phyloP scores from a whole-genome alignment of 2,329 filamentous ascomycete genomes.

The Plectosphaerella plurivora region DNA sequence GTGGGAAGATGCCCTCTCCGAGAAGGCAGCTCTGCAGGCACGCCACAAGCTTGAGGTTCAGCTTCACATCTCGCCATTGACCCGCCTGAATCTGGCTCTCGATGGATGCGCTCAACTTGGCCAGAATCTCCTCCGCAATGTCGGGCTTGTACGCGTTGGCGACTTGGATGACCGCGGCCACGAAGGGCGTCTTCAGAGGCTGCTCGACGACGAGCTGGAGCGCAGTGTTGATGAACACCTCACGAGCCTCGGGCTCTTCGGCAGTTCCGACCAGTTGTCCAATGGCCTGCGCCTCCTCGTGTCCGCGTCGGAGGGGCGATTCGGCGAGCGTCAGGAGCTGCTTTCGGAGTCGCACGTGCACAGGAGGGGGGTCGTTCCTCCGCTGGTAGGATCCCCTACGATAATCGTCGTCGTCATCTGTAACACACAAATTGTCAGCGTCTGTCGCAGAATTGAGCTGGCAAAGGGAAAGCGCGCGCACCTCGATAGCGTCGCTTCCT shows the following conservation, averaged over 20 bases:
- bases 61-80: conserved; percentile 87
- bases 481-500: conserved; percentile 80
- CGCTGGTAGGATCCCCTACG: conserved; percentile 64
- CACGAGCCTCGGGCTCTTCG: conserved; percentile 76
- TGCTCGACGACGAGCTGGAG: conserved; percentile 82
- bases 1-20: conserved; percentile 77
- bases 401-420: conserved; percentile 74
- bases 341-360: conserved; percentile 67
- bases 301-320: conserved; percentile 70
- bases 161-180: conserved; percentile 77
- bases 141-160: conserved; percentile 75
- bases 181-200: conserved; percentile 95
- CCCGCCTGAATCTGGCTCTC: conserved; percentile 68
- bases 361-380: conserved; percentile 66
- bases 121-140: conserved; percentile 66
- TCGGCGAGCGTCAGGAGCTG: conserved; percentile 79
- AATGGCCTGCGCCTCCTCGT: conserved; percentile 72
- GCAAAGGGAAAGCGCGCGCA: conserved; percentile 25
- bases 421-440: conserved; percentile 18
- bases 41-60: conserved; percentile 83
- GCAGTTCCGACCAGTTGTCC: conserved; percentile 76
- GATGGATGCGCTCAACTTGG: conserved; percentile 52
- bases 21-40: conserved; percentile 77
- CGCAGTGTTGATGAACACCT: conserved; percentile 67
- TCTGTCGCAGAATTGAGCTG: not conserved